Evolutionary conservation across 2,329 filamentous ascomycete species (phyloP), one percentile per base, ranked within the genome.

Genomic region (Trichophyton simii): DNA sequence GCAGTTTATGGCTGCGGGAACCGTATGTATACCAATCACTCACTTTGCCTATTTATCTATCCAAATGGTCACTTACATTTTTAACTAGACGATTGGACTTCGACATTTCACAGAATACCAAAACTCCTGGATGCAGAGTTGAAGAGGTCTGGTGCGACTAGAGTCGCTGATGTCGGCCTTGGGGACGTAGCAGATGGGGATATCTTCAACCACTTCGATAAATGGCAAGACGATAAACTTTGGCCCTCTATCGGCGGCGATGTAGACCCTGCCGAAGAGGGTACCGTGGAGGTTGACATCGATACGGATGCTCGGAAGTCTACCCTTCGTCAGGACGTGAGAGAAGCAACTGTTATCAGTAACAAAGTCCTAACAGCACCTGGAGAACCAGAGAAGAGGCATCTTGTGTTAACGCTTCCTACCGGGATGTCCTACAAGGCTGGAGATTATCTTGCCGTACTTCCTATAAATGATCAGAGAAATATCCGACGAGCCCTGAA

Each of bases 161-260:
- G 28, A 36, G 52, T 55, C n/a, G 31, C 52, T 18, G 52, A 18
- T 13, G 20, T 36, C 5, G 52, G 52, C 5, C 52, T 55, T 55
- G 52, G 52, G 25, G 52, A 55, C 9, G 52, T 55, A 34, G 52
- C 52, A 34, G 52, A 36, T 8, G 52, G 52, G 7, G 52, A 55
- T n/a, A 55, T 55, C 28, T 55, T 55, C 52, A 55, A 55, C 31
- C 52, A 55, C 28, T 55, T 55, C 34, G 52, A 55, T 36, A 55
- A 55, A 55, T 55, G 52, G 52, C 52, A 55, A 20, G 52, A 55
- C 34, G 52, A 55, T n/a, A 15, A 55, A 36, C 52, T 55, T 15
- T 55, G 52, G 52, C 13, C 52, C 28, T 55, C 52, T 20, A 36
- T 55, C 5, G 52, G 28, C 3, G 52, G 52, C 34, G 20, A 55